These are phyloP conservation scores for Trametopsis cervina DNA, from an alignment of 768 basidiomycete genomes.

Conservation along the genomic window DNA sequence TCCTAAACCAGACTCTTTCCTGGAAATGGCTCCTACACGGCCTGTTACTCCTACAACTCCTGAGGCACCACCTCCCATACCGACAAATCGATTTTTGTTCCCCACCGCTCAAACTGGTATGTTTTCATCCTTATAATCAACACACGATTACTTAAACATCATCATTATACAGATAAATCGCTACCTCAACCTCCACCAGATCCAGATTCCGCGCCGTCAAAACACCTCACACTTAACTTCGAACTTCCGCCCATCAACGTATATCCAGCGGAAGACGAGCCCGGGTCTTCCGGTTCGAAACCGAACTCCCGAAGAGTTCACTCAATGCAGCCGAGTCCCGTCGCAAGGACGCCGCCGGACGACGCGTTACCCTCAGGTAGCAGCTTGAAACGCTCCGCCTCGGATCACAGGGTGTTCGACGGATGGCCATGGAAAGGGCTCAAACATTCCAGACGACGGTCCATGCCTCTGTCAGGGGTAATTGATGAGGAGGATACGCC, in stretches of 20 bases:
- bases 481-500: background rate
- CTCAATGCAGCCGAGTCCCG: slow-evolving; percentile 17
- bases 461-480: slow-evolving; percentile 3
- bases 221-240: slow-evolving; percentile 7
- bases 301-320: slow-evolving; percentile 16
- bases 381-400: slow-evolving; percentile 12
- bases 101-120: too few relatives aligned
- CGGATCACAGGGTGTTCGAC: slow-evolving; percentile 15
- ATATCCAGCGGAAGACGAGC: slow-evolving; percentile 8
- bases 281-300: slow-evolving; percentile 3
- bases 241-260: slow-evolving; percentile 15
- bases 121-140: too few relatives aligned
- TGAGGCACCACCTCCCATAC: slow-evolving; percentile 3
- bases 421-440: slow-evolving; percentile 14
- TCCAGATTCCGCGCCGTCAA: background rate
- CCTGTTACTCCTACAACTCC: slow-evolving; percentile 15
- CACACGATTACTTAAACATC: too few relatives aligned
- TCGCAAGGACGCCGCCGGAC: slow-evolving; percentile 8
- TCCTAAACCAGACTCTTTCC: slow-evolving; percentile 18
- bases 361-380: background rate
- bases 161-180: background rate
- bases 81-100: background rate
- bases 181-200: background rate
- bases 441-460: background rate
- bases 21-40: slow-evolving; percentile 20